These are phyloP conservation scores for Sphaerulina musiva DNA, from an alignment of 2,329 filamentous ascomycete species.

Conservation along the genomic window DNA sequence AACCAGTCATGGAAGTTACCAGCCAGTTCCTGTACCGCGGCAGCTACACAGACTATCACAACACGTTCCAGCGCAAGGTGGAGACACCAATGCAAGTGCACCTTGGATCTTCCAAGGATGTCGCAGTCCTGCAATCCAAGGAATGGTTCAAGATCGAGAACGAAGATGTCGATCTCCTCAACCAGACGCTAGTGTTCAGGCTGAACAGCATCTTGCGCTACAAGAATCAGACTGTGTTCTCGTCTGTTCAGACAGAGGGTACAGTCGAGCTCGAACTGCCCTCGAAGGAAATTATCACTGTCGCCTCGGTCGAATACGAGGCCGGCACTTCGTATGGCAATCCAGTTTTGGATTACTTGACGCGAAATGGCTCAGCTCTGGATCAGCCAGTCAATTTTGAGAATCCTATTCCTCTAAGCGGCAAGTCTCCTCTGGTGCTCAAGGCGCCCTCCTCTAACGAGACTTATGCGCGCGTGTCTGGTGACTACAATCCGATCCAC, in stretches of 20 bases:
- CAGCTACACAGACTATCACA: conserved; percentile 86
- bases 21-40: conserved; percentile 97
- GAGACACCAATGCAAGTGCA: conserved; percentile 94
- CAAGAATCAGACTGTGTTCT: conserved; percentile 91
- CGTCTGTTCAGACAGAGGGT: conserved; percentile 82
- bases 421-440: conserved; percentile 79
- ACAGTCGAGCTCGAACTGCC: conserved; percentile 90
- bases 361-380: conserved; percentile 83
- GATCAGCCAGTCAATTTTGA: conserved; percentile 97
- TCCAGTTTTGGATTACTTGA: conserved; percentile 91
- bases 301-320: conserved; percentile 94
- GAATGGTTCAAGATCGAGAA: conserved; percentile 93
- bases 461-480: conserved; percentile 93
- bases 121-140: conserved; percentile 90
- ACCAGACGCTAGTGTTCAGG: conserved; percentile 92
- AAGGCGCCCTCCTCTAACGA: conserved; percentile 94
- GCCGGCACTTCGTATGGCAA: conserved; percentile 88
- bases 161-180: conserved; percentile 76
- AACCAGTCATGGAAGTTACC: conserved; percentile 94
- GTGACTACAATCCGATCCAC: conserved; percentile 98
- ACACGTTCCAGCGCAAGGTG: conserved; percentile 96
- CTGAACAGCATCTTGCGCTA: conserved; percentile 85
- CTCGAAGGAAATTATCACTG: conserved; percentile 94
- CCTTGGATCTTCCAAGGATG: conserved; percentile 78
- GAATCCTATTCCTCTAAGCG: conserved; percentile 90